phyloP scores from a whole-genome alignment of 129 eudicot genomes.

The Apium graveolens region DNA sequence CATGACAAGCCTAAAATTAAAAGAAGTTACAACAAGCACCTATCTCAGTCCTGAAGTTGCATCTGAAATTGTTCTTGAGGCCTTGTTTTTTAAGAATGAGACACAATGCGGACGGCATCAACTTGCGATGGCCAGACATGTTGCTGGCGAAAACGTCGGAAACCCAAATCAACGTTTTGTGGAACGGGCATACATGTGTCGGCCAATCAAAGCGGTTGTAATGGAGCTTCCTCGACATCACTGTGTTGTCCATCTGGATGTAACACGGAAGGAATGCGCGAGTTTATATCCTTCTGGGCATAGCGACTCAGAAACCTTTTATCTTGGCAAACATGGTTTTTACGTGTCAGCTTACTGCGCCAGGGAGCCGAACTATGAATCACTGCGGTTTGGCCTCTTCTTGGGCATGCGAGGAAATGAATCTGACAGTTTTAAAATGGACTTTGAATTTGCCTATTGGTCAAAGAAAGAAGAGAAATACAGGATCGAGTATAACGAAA shows the following conservation, averaged over 20 bases:
- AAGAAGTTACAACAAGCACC: conserved; percentile 23
- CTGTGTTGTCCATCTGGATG: conserved; percentile 61
- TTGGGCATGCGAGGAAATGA: conserved; percentile 69
- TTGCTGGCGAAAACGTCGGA: conserved; percentile 24
- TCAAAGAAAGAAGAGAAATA: conserved; percentile 42
- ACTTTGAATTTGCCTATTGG: conserved; percentile 74
- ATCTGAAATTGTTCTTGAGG: conserved; percentile 52
- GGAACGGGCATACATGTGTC: conserved; percentile 63
- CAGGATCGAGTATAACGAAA: too few species aligned
- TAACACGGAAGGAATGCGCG: conserved; percentile 55
- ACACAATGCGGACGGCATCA: conserved; percentile 44
- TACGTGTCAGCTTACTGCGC: conserved; percentile 65
- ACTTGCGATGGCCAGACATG: conserved; percentile 2
- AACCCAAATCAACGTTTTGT: conserved; percentile 17
- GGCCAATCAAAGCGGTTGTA: conserved; percentile 52
- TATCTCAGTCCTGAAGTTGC: conserved; percentile 40
- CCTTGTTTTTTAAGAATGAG: conserved; percentile 64
- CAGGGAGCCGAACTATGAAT: conserved; percentile 50
- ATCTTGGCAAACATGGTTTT: conserved; percentile 67
- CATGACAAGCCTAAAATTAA: conserved; percentile 64
- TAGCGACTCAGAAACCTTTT: conserved; percentile 57
- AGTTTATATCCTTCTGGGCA: conserved; percentile 41
- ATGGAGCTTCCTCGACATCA: conserved; percentile 59
- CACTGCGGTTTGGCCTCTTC: conserved; percentile 66
- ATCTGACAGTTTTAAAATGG: conserved; percentile 44